Percentiles rank a stretch among this genome's conserved stretches.
phyloP scores from a whole-genome alignment of 768 basidiomycete species.

The Neoboletus subvelutipes region DNA sequence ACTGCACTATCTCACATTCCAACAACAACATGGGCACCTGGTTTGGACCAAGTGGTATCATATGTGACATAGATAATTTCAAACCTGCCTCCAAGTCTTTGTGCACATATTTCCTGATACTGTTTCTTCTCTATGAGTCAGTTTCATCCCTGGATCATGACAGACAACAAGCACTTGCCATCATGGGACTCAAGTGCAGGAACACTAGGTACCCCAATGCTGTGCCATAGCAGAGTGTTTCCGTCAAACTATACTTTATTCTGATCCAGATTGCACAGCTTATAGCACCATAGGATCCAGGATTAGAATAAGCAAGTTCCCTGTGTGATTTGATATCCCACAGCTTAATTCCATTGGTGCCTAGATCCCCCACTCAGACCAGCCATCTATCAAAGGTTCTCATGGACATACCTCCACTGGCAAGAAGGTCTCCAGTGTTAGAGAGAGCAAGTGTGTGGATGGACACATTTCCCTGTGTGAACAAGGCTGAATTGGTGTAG shows the following conservation, averaged over 20 bases:
- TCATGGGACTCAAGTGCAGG: background rate
- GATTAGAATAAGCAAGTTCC: background rate
- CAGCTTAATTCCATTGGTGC: slow-evolving; percentile 1
- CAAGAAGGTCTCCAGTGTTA: background rate
- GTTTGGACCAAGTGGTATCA: background rate
- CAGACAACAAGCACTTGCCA: background rate
- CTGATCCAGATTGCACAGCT: slow-evolving; percentile 7
- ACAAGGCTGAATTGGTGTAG: background rate
- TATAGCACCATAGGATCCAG: background rate
- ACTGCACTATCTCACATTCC: slow-evolving; percentile 2
- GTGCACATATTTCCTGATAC: slow-evolving; percentile 12
- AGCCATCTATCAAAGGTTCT: no score
- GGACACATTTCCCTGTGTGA: background rate
- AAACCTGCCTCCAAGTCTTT: slow-evolving; percentile 5
- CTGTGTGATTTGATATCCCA: slow-evolving; percentile 4
- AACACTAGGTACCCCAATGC: slow-evolving; percentile 10
- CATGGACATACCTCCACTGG: slow-evolving; percentile 5
- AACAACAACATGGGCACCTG: background rate
- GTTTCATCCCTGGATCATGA: background rate
- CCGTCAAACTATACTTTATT: background rate
- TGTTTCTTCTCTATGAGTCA: background rate
- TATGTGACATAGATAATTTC: slow-evolving; percentile 10
- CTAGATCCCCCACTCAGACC: background rate
- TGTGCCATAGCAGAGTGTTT: slow-evolving; percentile 14
- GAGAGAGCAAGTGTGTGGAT: slow-evolving; percentile 6